Evolutionary conservation across 805 yeast species (phyloP).

Genomic region (Cyberlindnera samutprakarnensis): DNA sequence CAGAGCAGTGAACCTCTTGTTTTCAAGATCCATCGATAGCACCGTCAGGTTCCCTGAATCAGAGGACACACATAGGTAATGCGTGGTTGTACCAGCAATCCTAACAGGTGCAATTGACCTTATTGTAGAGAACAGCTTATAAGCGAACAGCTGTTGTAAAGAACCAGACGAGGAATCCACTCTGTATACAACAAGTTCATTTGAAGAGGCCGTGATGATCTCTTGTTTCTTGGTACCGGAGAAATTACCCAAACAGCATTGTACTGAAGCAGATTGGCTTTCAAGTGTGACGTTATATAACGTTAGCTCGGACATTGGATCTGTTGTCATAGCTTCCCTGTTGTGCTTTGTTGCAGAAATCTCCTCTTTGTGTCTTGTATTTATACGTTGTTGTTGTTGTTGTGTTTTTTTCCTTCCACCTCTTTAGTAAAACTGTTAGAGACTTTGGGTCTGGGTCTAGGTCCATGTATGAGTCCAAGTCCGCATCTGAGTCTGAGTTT

Average conservation of each 20-base stretch:
- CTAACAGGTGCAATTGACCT: conserved; percentile 45
- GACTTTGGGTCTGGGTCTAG: too few relatives aligned
- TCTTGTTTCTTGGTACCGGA: conserved; percentile 52
- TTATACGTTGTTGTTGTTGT: too few relatives aligned
- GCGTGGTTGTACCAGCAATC: conserved; percentile 44
- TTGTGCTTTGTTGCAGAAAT: too few relatives aligned
- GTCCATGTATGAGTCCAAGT: too few relatives aligned
- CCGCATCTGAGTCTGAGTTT: too few relatives aligned
- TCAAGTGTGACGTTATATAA: conserved; percentile 69
- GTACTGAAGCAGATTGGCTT: conserved; percentile 44
- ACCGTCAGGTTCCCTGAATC: conserved; percentile 72
- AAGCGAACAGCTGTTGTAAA: conserved; percentile 33
- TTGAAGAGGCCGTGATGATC: conserved; percentile 49
- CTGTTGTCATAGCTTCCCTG: too few relatives aligned
- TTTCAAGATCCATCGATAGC: conserved; percentile 34
- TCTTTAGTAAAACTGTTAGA: too few relatives aligned
- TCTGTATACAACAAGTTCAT: conserved; percentile 45
- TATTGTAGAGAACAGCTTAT: conserved; percentile 51
- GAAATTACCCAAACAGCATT: conserved; percentile 64
- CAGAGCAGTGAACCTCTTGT: conserved; percentile 35
- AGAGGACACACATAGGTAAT: conserved; percentile 58
- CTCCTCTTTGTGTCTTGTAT: too few relatives aligned
- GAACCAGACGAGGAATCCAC: conserved; percentile 52
- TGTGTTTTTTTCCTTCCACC: too few relatives aligned
- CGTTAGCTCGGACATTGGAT: too few relatives aligned